These are phyloP conservation scores for Silybum marianum DNA, from an alignment of 129 eudicot genomes.

Conservation along the genomic window DNA sequence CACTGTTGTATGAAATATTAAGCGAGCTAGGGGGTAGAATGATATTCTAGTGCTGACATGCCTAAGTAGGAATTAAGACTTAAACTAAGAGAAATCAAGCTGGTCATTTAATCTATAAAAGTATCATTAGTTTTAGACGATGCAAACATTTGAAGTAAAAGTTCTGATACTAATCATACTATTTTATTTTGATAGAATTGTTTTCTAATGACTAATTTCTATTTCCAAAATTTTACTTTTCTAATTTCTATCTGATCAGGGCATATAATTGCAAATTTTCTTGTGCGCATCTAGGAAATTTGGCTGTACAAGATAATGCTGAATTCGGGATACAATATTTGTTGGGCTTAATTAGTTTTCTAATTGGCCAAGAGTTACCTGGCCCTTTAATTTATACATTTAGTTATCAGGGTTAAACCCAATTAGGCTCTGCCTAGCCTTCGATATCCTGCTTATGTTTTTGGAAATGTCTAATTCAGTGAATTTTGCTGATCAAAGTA, in stretches of 20 bases:
- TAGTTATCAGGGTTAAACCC: background rate
- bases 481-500: background rate
- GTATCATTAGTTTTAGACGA: background rate
- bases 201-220: background rate
- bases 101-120: background rate
- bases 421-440: background rate
- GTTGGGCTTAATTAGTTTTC: slow-evolving; percentile 8
- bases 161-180: background rate
- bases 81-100: background rate
- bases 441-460: background rate
- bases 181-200: background rate
- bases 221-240: background rate
- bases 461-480: background rate
- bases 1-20: background rate
- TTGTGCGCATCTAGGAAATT: background rate
- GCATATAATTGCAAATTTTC: background rate
- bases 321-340: background rate
- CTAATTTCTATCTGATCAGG: background rate
- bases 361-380: background rate
- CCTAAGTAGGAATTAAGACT: background rate
- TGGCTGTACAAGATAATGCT: background rate
- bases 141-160: background rate
- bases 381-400: background rate
- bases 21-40: slow-evolving; percentile 1
- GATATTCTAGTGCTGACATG: background rate